Evolutionary conservation across 1,284 basidiomycete species (phyloP), one percentile per base, ranked within the genome.

Genomic region (Fomitopsis palustris): DNA sequence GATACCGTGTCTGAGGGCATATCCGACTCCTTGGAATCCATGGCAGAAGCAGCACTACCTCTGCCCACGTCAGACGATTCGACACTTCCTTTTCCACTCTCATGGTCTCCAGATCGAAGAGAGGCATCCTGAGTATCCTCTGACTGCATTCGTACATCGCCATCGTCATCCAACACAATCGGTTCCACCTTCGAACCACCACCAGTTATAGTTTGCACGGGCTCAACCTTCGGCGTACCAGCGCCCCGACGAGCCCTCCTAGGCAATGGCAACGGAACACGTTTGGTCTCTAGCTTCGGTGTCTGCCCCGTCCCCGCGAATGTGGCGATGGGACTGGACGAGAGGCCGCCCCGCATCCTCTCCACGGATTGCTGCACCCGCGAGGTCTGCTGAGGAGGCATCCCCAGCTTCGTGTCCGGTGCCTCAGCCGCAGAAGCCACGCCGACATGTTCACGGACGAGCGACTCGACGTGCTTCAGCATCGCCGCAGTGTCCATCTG

Each of bases 391-490:
- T 4, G 25, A 2, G 14, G 17, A 19, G n/a, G 39, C 8, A n/a
- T n/a, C n/a, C 16, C 39, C 7, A 8, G n/a, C 21, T 19, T 42
- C 45, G 45, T 17, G 10, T 12, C 25, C 21, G 14, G 45, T 14
- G 42, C 9, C 10, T 29, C 45, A 12, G 45, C 35, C 16, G 35
- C 35, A 9, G 35, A n/a, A 17, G 41, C n/a, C 39, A 19, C 25
- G 47, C 29, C 38, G 37, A 41, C 33, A 10, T 56, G 45, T 23
- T 56, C 43, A 8, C 35, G 43, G 27, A 56, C 27, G 31, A 56
- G 43, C n/a, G 55, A 25, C 17, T 56, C 55, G 31, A 56, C n/a
- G 10, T 49, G 55, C 19, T 51, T 8, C 19, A 56, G 45, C 55
- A 51, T 56, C 3, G 27, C 42, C n/a, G 12, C 37, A 3, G 45